Evolutionary conservation across 2,329 filamentous ascomycete genomes (phyloP).

Genomic region (Madurella fahalii): DNA sequence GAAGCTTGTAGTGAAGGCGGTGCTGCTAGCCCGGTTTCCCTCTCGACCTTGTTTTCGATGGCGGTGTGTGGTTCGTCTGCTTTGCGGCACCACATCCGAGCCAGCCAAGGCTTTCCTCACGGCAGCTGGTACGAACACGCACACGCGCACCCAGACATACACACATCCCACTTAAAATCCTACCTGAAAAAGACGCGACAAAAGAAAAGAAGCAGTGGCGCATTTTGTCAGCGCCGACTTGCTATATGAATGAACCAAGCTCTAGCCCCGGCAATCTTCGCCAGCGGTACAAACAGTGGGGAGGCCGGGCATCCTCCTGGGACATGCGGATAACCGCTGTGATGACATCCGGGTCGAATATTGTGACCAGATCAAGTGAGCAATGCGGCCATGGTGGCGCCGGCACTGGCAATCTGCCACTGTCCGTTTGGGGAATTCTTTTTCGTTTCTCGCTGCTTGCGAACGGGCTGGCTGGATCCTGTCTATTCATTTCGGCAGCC

Average conservation of each 20-base stretch:
- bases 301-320: too few relatives aligned
- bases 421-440: not conserved
- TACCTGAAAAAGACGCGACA: too few relatives aligned
- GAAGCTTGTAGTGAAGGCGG: constrained; percentile 11
- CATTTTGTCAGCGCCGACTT: too few relatives aligned
- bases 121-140: not conserved
- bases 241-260: too few relatives aligned
- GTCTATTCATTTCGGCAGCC: too few relatives aligned
- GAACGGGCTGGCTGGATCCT: too few relatives aligned
- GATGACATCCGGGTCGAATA: not conserved
- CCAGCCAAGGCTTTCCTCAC: not conserved
- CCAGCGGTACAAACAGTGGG: too few relatives aligned
- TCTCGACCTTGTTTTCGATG: not conserved
- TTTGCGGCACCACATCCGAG: not conserved
- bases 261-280: too few relatives aligned
- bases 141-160: not conserved
- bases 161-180: too few relatives aligned
- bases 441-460: not conserved
- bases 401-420: not conserved
- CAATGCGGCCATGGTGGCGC: constrained; percentile 9
- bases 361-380: constrained; percentile 9
- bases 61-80: constrained; percentile 11
- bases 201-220: too few relatives aligned
- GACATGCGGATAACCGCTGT: too few relatives aligned
- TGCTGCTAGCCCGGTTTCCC: constrained; percentile 10